Percentiles rank a stretch among this genome's conserved stretches.
Conservation (phyloP, 768 basidiomycete genomes). For the Clitopilus hobsonii region DNA sequence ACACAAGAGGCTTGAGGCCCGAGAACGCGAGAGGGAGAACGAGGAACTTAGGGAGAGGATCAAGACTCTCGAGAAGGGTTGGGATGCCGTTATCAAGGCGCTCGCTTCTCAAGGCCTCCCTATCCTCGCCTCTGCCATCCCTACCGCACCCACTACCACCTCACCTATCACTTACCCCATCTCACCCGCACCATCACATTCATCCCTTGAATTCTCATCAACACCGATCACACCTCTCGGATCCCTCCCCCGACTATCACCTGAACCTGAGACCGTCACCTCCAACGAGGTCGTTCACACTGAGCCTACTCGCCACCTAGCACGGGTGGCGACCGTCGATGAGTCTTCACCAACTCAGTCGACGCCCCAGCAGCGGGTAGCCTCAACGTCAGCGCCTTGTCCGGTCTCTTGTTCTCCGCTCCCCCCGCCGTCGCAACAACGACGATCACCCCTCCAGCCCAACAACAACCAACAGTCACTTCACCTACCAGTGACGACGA, state of each 20-base stretch:
- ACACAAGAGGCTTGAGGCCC: constrained; percentile 21
- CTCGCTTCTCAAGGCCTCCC: constrained; percentile 62
- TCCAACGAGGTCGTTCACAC: constrained; percentile 21
- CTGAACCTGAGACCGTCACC: constrained; percentile 16
- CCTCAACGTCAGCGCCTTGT: constrained; percentile 33
- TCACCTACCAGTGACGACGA: constrained; percentile 38
- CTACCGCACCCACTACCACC: constrained; percentile 19
- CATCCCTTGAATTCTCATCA: constrained; percentile 25
- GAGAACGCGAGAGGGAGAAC: constrained; percentile 62
- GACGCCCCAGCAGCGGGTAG: constrained; percentile 96
- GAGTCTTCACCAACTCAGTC: constrained; percentile 28
- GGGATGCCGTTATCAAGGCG: constrained; percentile 77
- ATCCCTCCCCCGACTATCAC: constrained; percentile 23
- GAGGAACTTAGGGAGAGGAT: constrained; percentile 72
- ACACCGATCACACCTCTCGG: constrained; percentile 30
- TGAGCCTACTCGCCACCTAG: constrained; percentile 92
- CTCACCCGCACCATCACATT: constrained; percentile 29
- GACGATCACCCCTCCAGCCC: constrained; percentile 17
- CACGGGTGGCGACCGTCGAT: constrained; percentile 89
- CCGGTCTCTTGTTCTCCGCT: constrained; percentile 13
- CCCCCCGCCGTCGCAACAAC: constrained; percentile 7
- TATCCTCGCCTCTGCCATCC: constrained; percentile 30
- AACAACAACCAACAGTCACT: constrained; percentile 8
- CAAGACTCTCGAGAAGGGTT: constrained; percentile 73
- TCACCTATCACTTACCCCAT: constrained; percentile 22